phyloP scores from a whole-genome alignment of 2,329 filamentous ascomycete species.

The Cephalotrichum gorgonifer region DNA sequence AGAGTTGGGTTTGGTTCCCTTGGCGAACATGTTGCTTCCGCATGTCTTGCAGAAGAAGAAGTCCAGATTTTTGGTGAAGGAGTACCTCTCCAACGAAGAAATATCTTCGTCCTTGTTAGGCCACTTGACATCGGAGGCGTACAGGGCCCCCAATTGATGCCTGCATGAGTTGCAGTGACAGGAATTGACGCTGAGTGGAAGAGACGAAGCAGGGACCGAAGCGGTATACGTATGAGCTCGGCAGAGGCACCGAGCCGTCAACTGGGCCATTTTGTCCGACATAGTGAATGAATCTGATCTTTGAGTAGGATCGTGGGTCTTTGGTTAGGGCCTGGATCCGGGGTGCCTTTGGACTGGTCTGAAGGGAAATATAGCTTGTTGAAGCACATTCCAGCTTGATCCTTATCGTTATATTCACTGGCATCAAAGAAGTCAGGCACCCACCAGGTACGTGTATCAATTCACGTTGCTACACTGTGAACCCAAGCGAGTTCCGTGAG shows the following conservation, averaged over 20 bases:
- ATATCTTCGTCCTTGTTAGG: conserved; percentile 18
- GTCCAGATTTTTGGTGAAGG: conserved; percentile 20
- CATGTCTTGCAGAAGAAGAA: conserved; percentile 33
- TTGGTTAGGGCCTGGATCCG: too few relatives aligned
- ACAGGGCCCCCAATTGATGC: conserved; percentile 30
- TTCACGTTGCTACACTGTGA: too few relatives aligned
- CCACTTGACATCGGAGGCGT: conserved; percentile 24
- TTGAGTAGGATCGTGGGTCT: too few relatives aligned
- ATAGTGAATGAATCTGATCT: too few relatives aligned
- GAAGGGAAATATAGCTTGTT: too few relatives aligned
- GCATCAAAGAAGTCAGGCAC: too few relatives aligned
- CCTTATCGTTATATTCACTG: too few relatives aligned
- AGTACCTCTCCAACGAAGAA: conserved; percentile 23
- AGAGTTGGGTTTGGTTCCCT: conserved; percentile 3
- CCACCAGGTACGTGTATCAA: too few relatives aligned
- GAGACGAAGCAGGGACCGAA: conserved; percentile 16
- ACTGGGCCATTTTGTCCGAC: background rate
- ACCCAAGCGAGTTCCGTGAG: too few relatives aligned
- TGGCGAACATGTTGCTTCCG: conserved; percentile 31
- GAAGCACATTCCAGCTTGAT: too few relatives aligned
- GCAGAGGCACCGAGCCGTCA: conserved; percentile 30
- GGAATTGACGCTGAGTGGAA: conserved; percentile 28
- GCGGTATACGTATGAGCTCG: conserved; percentile 27
- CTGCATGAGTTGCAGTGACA: conserved; percentile 43
- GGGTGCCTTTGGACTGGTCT: too few relatives aligned